phyloP scores from a whole-genome alignment of 306 rosid genomes.

The Crotalaria pallida region DNA sequence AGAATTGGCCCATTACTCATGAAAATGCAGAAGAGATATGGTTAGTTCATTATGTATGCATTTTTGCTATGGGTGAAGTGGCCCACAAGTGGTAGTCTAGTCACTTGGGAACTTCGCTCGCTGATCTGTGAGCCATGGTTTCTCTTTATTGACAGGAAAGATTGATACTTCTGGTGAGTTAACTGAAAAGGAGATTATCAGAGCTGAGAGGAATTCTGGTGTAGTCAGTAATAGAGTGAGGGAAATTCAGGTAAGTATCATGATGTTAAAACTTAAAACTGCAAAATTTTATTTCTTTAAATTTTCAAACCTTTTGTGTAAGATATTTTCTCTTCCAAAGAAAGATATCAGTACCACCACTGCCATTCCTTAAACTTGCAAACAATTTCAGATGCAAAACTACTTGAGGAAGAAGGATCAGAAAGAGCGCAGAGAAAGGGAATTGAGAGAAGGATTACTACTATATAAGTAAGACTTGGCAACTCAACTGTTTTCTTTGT shows the following conservation, averaged over 20 bases:
- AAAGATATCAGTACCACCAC: background rate
- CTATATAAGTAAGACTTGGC: constrained; percentile 62
- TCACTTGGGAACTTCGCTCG: background rate
- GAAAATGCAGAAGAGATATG: constrained; percentile 86
- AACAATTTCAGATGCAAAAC: constrained; percentile 80
- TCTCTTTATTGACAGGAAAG: constrained; percentile 52
- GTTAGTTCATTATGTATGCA: constrained; percentile 43
- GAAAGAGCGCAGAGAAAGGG: constrained; percentile 58
- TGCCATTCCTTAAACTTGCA: constrained; percentile 23
- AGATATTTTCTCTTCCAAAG: constrained; percentile 13
- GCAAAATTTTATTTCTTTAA: constrained; percentile 6
- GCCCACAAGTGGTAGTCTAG: background rate
- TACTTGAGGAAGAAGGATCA: constrained; percentile 65
- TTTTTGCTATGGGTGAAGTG: background rate
- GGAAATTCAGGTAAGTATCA: constrained; percentile 86
- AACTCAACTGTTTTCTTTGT: constrained; percentile 1
- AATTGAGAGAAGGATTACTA: constrained; percentile 74
- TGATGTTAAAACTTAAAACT: constrained; percentile 27
- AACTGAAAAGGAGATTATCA: constrained; percentile 84
- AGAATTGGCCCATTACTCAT: constrained; percentile 85
- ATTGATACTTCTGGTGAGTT: constrained; percentile 46
- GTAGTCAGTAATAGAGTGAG: constrained; percentile 79
- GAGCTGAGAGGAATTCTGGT: constrained; percentile 96
- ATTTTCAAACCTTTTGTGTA: background rate
- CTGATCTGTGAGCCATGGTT: constrained; percentile 9